Evolutionary conservation across 768 basidiomycete genomes (phyloP).

Genomic region (Phaeotremella skinneri): DNA sequence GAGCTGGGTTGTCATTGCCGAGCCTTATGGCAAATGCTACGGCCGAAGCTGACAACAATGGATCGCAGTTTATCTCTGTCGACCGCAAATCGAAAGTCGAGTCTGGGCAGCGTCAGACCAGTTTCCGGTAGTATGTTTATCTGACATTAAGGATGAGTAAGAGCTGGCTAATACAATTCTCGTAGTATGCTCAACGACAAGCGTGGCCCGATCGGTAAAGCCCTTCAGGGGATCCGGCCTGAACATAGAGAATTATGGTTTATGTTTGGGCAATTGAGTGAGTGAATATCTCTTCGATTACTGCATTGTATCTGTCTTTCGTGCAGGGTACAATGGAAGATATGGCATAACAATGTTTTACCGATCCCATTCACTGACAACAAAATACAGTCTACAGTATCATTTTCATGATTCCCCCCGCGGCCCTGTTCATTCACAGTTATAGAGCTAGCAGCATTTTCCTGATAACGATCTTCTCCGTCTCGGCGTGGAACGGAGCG

Average conservation of each 20-base stretch:
- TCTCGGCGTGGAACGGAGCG: slow-evolving; percentile 91
- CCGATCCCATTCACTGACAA: too few species aligned
- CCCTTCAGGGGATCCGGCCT: slow-evolving; percentile 62
- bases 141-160: not conserved
- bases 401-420: slow-evolving; percentile 79
- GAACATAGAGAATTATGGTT: slow-evolving; percentile 68
- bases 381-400: slow-evolving; percentile 83
- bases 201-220: slow-evolving; percentile 73
- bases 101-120: slow-evolving; percentile 86
- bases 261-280: slow-evolving; percentile 79
- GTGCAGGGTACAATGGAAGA: too few species aligned
- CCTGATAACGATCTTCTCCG: slow-evolving; percentile 73
- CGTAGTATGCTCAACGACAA: slow-evolving; percentile 74
- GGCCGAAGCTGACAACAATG: slow-evolving; percentile 8
- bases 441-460: slow-evolving; percentile 73
- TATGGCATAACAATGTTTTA: too few species aligned
- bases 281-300: too few species aligned
- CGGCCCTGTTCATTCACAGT: slow-evolving; percentile 78
- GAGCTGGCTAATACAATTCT: not conserved
- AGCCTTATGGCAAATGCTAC: too few species aligned
- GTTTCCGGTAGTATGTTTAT: slow-evolving; percentile 63
- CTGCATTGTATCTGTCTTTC: too few species aligned
- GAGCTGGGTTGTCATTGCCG: not conserved
- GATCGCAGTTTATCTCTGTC: slow-evolving; percentile 69
- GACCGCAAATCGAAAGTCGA: slow-evolving; percentile 85